Evolutionary conservation across 2,329 filamentous ascomycete species (phyloP).

Genomic region (Venturiaceae sp.): DNA sequence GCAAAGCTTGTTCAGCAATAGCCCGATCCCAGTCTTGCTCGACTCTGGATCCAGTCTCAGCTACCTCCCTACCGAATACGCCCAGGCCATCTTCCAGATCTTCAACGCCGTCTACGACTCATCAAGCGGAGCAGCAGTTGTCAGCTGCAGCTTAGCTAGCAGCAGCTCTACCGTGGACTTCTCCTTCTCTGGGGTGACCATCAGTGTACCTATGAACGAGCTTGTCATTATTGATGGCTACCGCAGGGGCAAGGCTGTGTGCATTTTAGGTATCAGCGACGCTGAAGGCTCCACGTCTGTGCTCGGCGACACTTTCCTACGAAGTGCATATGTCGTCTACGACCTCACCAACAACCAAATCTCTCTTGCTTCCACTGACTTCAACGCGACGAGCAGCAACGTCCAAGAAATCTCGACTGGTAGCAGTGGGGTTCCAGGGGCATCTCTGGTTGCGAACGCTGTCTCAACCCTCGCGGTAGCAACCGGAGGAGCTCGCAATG

Average conservation of each 20-base stretch:
- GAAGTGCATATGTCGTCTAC: conserved; percentile 54
- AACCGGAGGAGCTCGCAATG: conserved; percentile 34
- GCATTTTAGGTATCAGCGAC: conserved; percentile 43
- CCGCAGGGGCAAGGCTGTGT: conserved; percentile 28
- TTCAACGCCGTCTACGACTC: conserved; percentile 32
- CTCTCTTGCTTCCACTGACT: conserved; percentile 50
- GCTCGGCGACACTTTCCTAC: conserved; percentile 53
- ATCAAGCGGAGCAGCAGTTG: conserved; percentile 35
- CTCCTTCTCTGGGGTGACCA: conserved; percentile 45
- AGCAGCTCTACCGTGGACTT: conserved; percentile 43
- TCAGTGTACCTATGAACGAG: conserved; percentile 45
- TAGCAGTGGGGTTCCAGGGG: conserved; percentile 39
- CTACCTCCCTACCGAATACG: conserved; percentile 56
- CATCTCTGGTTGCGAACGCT: conserved; percentile 40
- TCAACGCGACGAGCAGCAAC: conserved; percentile 41
- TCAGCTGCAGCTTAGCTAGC: conserved; percentile 41
- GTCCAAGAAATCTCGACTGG: conserved; percentile 45
- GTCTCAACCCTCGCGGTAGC: conserved; percentile 36
- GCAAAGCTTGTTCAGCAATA: conserved; percentile 30
- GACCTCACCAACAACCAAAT: conserved; percentile 51
- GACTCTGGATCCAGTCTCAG: conserved; percentile 68
- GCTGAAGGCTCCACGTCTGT: conserved; percentile 38
- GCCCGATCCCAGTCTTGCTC: conserved; percentile 49
- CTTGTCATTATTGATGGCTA: conserved; percentile 43
- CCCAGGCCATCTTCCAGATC: conserved; percentile 29